phyloP scores from a whole-genome alignment of 306 rosid genomes.

The Myrica gale region DNA sequence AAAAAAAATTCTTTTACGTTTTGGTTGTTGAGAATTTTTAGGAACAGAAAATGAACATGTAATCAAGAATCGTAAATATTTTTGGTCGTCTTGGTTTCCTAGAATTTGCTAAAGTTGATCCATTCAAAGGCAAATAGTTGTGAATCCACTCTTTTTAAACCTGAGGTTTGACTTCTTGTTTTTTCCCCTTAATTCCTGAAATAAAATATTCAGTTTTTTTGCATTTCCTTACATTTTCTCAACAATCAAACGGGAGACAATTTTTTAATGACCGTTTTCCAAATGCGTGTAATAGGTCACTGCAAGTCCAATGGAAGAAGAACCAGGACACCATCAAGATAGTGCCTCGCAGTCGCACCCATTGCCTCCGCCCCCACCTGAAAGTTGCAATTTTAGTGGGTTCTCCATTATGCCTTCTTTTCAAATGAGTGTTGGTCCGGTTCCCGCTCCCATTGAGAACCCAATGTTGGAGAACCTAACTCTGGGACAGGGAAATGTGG shows the following conservation, averaged over 20 bases:
- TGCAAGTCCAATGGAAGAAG: constrained; percentile 70
- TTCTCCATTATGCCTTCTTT: constrained; percentile 49
- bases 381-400: constrained; percentile 44
- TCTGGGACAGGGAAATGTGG: constrained; percentile 49
- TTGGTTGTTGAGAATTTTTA: constrained; percentile 9
- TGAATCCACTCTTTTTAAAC: neutral
- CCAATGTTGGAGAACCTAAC: constrained; percentile 47
- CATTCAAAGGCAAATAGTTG: neutral
- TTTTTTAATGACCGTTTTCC: constrained; percentile 18
- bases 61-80: neutral
- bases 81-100: neutral
- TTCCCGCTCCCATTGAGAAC: constrained; percentile 37
- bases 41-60: neutral
- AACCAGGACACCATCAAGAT: constrained; percentile 54
- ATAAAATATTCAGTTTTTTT: neutral
- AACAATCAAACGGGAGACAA: constrained; percentile 10
- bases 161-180: too few relatives aligned
- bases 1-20: neutral
- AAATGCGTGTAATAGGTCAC: constrained; percentile 52
- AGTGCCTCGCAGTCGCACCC: constrained; percentile 44
- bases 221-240: neutral
- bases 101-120: neutral
- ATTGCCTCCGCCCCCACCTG: constrained; percentile 40
- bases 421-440: constrained; percentile 42
- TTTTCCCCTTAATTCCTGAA: neutral